Base-by-base conservation (phyloP, 1,139 yeast genomes). In the Yamadazyma blattariae region DNA sequence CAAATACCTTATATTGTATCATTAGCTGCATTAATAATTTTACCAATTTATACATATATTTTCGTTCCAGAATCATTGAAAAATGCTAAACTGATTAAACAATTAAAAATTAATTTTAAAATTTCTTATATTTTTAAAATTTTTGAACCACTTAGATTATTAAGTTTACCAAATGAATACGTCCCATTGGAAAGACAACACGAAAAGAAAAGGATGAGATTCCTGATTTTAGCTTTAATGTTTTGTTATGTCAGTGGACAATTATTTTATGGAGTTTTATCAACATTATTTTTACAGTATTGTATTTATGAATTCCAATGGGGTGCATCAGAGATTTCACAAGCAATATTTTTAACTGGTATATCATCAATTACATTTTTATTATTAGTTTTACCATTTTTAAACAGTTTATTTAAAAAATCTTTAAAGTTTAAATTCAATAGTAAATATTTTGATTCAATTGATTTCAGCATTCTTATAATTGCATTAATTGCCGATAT, bases 241-340 rank as follows among this genome's bases (percentile, higher is more conserved):
- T 4, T 13, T 2, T 13, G 17, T n/a, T 24, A 23, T n/a, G 7
- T 32, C 19, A 27, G 20, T 27, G 31, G 4, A 7, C 27, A 6
- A 3, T 27, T 13, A 4, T 27, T 9, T 16, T 31, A 2, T 6
- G 28, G 5, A 20, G n/a, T 18, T 5, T 3, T 24, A 8, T 18
- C 17, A 31, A 12, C 14, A 8, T 27, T 32, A 3, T 16, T 27
- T n/a, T n/a, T 32, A 13, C 35, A 32, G 23, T 32, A 22, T 27
- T 23, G 27, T 7, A 32, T 32, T 15, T 27, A 27, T 28, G 19
- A n/a, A 7, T 32, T 32, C 31, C 27, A 27, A 3, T 32, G 31
- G 35, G 35, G 23, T 23, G 21, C 35, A 6, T 24, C 22, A 14
- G 25, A 21, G 5, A 22, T 32, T 18, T 7, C 35, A 15, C 2